Base-by-base conservation (phyloP, 1,284 basidiomycete species). In the Trichosporon coremiiforme region DNA sequence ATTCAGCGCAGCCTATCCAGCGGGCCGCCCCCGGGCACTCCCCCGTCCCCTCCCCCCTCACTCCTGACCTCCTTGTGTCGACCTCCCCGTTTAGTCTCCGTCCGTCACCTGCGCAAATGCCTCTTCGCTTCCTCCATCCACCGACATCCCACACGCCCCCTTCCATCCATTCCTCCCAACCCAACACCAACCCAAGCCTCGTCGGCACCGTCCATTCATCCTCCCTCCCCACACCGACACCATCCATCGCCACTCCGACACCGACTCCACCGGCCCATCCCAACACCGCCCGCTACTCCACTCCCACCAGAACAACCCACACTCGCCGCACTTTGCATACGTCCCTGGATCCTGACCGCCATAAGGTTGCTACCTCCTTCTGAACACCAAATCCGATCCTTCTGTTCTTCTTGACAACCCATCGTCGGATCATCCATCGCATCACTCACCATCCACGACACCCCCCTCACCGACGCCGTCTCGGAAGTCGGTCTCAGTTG, bases 21-120 rank as follows among this genome's bases (percentile, higher is more conserved):
- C 53, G 22, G 20, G 22, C 22, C 20, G 53, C 53, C 22, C 22
- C 53, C 53, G 22, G 3, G 53, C 25, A 4, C 53, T 29, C 53
- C 53, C 53, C 25, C 25, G 25, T 25, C 25, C 25, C 25, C 25
- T 25, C 25, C 25, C 29, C 55, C 13, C 9, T 7, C 55, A 33
- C 55, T 33, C 55, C 55, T 31, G 10, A 38, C 29, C 57, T 62
- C 57, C 57, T 62, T 62, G 57, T 62, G 57, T 62, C 57, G 57
- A 33, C 57, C 57, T 62, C 57, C 57, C 57, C 57, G 57, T 62
- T 62, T 62, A 62, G 57, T 62, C 57, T 33, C 29, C 55, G 22
- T 31, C 53, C 53, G 29, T 20, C 55, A 25, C 20, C 50, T 53
- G 50, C 50, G 50, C 5, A 8, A 2, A 4, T 53, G 20, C 50